phyloP scores from a whole-genome alignment of 495 filamentous ascomycete genomes.

The Aspergillus campestris region DNA sequence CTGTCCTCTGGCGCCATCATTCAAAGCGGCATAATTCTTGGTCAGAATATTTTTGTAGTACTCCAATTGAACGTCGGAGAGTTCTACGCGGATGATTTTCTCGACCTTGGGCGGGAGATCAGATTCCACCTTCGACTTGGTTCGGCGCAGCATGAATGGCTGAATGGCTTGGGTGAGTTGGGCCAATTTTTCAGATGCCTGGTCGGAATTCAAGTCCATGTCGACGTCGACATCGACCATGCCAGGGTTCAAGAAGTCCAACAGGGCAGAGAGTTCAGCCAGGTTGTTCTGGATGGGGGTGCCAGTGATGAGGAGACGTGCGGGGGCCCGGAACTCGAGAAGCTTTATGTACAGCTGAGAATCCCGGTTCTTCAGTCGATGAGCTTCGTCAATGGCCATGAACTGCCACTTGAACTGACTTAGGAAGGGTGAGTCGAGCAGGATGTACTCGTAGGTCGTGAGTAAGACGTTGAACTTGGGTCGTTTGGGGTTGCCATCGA shows the following conservation, averaged over 20 bases:
- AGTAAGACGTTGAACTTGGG: constrained; percentile 92
- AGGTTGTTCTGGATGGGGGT: constrained; percentile 97
- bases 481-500: constrained; percentile 71
- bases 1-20: constrained; percentile 75
- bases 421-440: constrained; percentile 69
- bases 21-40: constrained; percentile 89
- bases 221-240: constrained; percentile 79
- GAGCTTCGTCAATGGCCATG: constrained; percentile 91
- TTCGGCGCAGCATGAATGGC: constrained; percentile 91
- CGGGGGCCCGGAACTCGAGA: constrained; percentile 73
- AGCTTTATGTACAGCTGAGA: constrained; percentile 84
- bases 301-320: constrained; percentile 87
- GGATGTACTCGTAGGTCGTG: constrained; percentile 92
- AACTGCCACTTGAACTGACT: constrained; percentile 94
- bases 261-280: constrained; percentile 79
- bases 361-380: constrained; percentile 92
- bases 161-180: constrained; percentile 69
- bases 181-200: constrained; percentile 58
- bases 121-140: constrained; percentile 93
- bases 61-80: constrained; percentile 90
- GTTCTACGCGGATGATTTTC: constrained; percentile 95
- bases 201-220: constrained; percentile 66
- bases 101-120: constrained; percentile 94
- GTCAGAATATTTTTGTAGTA: constrained; percentile 99
- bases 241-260: constrained; percentile 94